phyloP scores from a whole-genome alignment of 768 basidiomycete species.

The Crepidotus variabilis region DNA sequence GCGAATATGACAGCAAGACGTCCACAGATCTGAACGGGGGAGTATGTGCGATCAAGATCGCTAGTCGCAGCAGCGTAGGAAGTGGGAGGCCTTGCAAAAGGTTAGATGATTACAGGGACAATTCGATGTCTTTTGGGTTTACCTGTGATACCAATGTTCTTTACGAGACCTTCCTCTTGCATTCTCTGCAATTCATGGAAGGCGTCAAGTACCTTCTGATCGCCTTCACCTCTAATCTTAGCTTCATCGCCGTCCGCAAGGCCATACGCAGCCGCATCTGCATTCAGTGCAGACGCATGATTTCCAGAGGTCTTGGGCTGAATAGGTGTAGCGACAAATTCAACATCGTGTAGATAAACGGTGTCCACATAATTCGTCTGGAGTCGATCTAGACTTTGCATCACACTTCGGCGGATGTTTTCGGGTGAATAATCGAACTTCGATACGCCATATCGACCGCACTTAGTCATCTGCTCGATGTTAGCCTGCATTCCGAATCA shows the following conservation, averaged over 20 bases:
- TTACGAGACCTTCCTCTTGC: conserved; percentile 70
- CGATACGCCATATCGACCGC: conserved; percentile 67
- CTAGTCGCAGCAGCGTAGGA: conserved; percentile 78
- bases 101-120: conserved; percentile 6
- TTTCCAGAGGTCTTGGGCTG: conserved; percentile 49
- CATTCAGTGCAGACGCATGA: conserved; percentile 49
- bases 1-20: conserved; percentile 76
- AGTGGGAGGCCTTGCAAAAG: conserved; percentile 64
- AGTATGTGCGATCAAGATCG: conserved; percentile 66
- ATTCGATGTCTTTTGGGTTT: background rate
- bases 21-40: conserved; percentile 72
- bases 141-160: conserved; percentile 80
- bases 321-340: conserved; percentile 62
- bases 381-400: conserved; percentile 62
- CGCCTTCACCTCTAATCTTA: conserved; percentile 61
- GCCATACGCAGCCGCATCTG: conserved; percentile 61
- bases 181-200: conserved; percentile 61
- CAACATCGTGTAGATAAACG: conserved; percentile 83
- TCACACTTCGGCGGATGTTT: conserved; percentile 62
- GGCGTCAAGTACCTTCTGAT: conserved; percentile 67
- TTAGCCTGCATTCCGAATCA: background rate
- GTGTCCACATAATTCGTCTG: conserved; percentile 76
- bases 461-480: conserved; percentile 71
- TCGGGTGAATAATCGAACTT: conserved; percentile 73
- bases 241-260: conserved; percentile 54